Evolutionary conservation across 2,329 filamentous ascomycete genomes (phyloP), one percentile per base, ranked within the genome.

Genomic region (Trichoderma breve): DNA sequence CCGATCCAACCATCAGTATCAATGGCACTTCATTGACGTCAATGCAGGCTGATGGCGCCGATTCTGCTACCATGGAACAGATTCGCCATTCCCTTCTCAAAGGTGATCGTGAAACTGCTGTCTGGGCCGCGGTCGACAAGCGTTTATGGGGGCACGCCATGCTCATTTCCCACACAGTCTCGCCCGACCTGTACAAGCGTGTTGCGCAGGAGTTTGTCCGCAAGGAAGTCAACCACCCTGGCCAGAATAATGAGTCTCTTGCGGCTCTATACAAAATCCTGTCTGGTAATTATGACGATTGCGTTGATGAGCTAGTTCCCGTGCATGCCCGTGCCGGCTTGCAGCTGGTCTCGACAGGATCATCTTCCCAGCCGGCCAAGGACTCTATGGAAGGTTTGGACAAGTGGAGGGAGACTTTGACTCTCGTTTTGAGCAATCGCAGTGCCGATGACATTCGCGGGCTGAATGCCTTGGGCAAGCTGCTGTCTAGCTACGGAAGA

Each of bases 81-180:
- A 86, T 98, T 61, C 91, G 93, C 32, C 90, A 87, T 60, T 86
- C 90, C 76, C 86, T 99, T 5, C 85, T 97, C 9, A 85, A 89
- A 70, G 96, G 97, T 11, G 91, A 98, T 61, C 89, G 94, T 26
- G 94, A 98, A 78, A 93, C 95, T 76, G 96, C 96, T 6, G 93
- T 97, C 0, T 98, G 95, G 95, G 87, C 92, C 74, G 95, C 96
- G 5, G 95, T 94, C 36, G 96, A 99, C 80, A 94, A 95, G 80
- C 90, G 95, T 63, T 85, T 99, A 3, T 99, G 97, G 97, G 96
- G 94, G 2, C 97, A 99, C 80, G 97, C 96, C 3, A 92, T 99
- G 87, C 86, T 99, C 24, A 91, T 99, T 43, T 92, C 96, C 1
- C 88, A 90, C 73, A 90, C 90, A 0, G 80, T 97, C 82, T 96